Percentiles rank a stretch among this genome's conserved stretches.
Evolutionary conservation across 2,329 filamentous ascomycete genomes (phyloP).

Genomic region (Tolypocladium tropicale): DNA sequence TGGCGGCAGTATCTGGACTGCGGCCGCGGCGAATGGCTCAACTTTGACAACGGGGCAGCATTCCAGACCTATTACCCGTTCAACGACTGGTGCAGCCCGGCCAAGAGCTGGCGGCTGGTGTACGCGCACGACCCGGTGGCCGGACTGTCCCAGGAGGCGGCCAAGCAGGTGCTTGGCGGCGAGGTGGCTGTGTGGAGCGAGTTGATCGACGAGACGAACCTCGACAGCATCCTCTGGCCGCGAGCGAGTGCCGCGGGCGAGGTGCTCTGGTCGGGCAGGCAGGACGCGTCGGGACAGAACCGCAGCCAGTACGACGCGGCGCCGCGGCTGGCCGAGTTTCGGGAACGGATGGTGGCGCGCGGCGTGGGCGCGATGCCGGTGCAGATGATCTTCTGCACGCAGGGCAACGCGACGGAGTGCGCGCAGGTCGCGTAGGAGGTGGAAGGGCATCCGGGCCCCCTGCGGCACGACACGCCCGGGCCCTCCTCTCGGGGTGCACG

Average conservation of each 20-base stretch:
- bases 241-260: conserved; percentile 64
- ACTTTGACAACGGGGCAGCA: conserved; percentile 47
- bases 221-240: conserved; percentile 73
- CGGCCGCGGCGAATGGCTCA: conserved; percentile 69
- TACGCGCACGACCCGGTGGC: conserved; percentile 70
- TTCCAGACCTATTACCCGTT: conserved; percentile 55
- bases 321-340: conserved; percentile 62
- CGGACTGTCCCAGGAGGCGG: conserved; percentile 49
- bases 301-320: conserved; percentile 60
- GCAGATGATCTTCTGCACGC: conserved; percentile 15
- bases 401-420: conserved; percentile 17
- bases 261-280: conserved; percentile 67
- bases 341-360: conserved; percentile 61
- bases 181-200: conserved; percentile 79
- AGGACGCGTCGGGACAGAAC: conserved; percentile 56
- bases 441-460: too few relatives aligned
- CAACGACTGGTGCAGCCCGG: conserved; percentile 69
- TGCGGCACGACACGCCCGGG: neutral
- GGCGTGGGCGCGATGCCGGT: conserved; percentile 40
- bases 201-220: conserved; percentile 61
- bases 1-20: conserved; percentile 64
- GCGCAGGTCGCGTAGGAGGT: conserved; percentile 5
- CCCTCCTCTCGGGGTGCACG: neutral
- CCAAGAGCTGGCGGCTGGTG: conserved; percentile 71
- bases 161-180: conserved; percentile 65